Conservation (phyloP, 352 stramenopile genomes). For the Globisporangium apiculatum region DNA sequence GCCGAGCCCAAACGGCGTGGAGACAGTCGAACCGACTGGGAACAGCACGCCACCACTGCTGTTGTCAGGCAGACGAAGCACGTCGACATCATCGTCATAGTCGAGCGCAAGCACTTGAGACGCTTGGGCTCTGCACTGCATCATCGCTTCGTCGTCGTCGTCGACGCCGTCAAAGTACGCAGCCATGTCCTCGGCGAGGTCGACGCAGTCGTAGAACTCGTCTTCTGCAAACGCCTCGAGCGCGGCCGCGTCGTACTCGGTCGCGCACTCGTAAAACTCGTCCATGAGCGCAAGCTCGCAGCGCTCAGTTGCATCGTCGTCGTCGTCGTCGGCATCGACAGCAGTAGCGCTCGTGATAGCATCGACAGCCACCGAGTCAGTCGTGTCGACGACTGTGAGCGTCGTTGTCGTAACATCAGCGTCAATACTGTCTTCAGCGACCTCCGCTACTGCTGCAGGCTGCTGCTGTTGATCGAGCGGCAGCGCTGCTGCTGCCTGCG, state of each 20-base stretch:
- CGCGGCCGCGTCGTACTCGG: constrained; percentile 42
- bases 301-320: neutral
- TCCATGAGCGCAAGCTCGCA: constrained; percentile 47
- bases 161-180: constrained; percentile 13
- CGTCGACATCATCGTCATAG: neutral
- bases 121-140: neutral
- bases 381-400: neutral
- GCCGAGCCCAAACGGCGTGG: constrained; percentile 62
- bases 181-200: constrained; percentile 51
- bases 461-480: neutral
- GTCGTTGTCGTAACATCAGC: neutral
- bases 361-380: no score
- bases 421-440: neutral
- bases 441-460: no score
- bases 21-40: constrained; percentile 46
- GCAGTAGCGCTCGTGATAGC: neutral
- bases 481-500: neutral
- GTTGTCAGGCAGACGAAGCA: neutral
- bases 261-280: constrained; percentile 78
- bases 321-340: neutral
- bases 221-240: constrained; percentile 72
- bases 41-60: constrained; percentile 20
- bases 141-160: constrained; percentile 12
- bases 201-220: constrained; percentile 81
- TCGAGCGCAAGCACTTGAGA: neutral